These are phyloP conservation scores for Grifola frondosa DNA, from an alignment of 1,284 basidiomycete genomes.

Conservation along the genomic window DNA sequence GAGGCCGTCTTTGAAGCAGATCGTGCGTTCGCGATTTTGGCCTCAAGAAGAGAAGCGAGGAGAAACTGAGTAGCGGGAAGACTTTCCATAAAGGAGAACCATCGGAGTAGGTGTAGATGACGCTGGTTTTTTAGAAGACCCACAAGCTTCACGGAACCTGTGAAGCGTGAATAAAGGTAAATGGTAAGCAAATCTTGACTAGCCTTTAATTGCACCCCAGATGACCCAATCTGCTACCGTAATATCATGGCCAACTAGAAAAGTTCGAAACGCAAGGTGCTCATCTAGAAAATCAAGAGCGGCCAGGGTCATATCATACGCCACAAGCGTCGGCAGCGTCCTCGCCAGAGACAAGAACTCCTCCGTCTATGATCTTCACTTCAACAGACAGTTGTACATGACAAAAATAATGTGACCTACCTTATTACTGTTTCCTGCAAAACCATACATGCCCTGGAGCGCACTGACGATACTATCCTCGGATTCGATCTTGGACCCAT, in stretches of 20 bases:
- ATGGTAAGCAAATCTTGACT: too few relatives aligned
- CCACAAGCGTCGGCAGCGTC: slow-evolving; percentile 48
- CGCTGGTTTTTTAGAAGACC: slow-evolving; percentile 83
- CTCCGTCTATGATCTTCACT: slow-evolving; percentile 41
- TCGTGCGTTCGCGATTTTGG: slow-evolving; percentile 73
- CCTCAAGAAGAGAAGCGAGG: slow-evolving; percentile 50
- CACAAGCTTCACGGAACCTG: slow-evolving; percentile 61
- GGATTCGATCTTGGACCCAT: slow-evolving; percentile 51
- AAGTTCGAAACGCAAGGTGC: slow-evolving; percentile 74
- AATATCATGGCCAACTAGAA: slow-evolving; percentile 66
- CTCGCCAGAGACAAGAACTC: slow-evolving; percentile 54
- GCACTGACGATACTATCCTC: slow-evolving; percentile 66
- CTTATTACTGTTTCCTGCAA: slow-evolving; percentile 62
- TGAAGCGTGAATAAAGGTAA: neutral
- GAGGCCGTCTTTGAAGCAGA: slow-evolving; percentile 76
- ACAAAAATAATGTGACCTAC: too few relatives aligned
- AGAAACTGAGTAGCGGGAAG: slow-evolving; percentile 71
- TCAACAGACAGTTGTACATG: too few relatives aligned
- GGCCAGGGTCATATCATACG: slow-evolving; percentile 65
- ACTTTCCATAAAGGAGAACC: slow-evolving; percentile 82
- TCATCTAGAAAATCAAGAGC: slow-evolving; percentile 77
- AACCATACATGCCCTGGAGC: slow-evolving; percentile 57
- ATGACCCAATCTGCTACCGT: slow-evolving; percentile 70
- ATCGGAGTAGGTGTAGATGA: slow-evolving; percentile 84
- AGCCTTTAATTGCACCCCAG: slow-evolving; percentile 84